Evolutionary conservation across 306 rosid species (phyloP), one percentile per base, ranked within the genome.

Genomic region (Castanea sativa): DNA sequence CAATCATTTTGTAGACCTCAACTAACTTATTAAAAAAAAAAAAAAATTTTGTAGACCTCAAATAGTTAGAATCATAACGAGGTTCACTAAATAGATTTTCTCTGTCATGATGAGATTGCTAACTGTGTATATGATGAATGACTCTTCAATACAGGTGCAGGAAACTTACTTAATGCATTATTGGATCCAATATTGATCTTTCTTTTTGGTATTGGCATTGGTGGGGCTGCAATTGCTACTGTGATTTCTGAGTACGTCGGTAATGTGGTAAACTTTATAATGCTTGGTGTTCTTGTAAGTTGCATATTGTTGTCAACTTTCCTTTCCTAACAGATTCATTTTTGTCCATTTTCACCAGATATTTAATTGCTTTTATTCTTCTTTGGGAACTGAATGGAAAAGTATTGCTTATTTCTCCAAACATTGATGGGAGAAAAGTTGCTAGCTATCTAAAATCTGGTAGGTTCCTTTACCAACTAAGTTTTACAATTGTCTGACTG

Each of bases 211-310:
- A 69, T 95, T 80, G 99, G 99, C 65, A 69, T 95, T 81, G 76
- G 88, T 13, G 99, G 99, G 77, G 99, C 98, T 74, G 99, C 98
- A 18, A 59, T 88, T 80, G 81, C 99, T 73, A 91, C 92, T 1
- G 95, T 92, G 92, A 92, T 88, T 65, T 91, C 98, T 89, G 98
- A 95, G 98, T 95, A 92, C 75, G 97, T 92, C 94, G 76, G 71
- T 43, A 81, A 89, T 91, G 97, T 91, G 96, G 92, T 92, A 92
- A 95, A 91, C 87, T 89, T 89, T 76, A 81, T 80, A 73, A 76
- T 79, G 72, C 16, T 76, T 41, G 80, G 80, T 81, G 86, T 81
- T 63, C 80, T 82, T 75, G 72, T 72, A 61, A 75, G 88, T 89
- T 88, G 53, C 68, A 16, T 57, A 35, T 81, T 75, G 71, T 23